Evolutionary conservation across 192 early-diverging fungal species (phyloP), one percentile per base, ranked within the genome.

Genomic region (Coemansia sp.): DNA sequence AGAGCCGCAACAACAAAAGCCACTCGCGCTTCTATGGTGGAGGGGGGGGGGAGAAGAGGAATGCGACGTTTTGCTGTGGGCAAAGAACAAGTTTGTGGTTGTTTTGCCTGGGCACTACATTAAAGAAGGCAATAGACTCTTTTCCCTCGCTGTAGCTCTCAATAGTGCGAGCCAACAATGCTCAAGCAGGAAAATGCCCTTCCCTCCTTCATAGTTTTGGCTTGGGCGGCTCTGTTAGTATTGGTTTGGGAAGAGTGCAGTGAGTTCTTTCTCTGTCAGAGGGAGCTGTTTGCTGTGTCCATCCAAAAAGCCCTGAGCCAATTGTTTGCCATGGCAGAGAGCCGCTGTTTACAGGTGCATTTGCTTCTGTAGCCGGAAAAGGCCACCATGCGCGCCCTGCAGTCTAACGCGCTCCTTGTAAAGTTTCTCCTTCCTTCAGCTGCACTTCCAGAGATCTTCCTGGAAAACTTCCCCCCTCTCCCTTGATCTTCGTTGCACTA

Each of bases 341-440:
- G 14, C 38, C 14, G 38, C 38, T 44, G 38, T 44, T 44, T 44
- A 44, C 38, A 44, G 12, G 12, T 16, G 38, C 24, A 19, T 5
- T 3, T 30, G 32, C 56, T 10, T 18, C 30, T 22, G 22, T 19
- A 19, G 22, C 56, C 30, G 56, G 38, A 28, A 47, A 10, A 19
- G n/a, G 47, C 38, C 18, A 34, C 24, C 14, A 30, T 56, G 22
- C 27, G 30, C 51, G 51, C 51, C 51, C 51, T 52, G 51, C 51
- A 52, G 25, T 26, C 51, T 23, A 14, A 12, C 51, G 51, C 23
- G 23, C 25, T 26, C 51, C 51, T 7, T 52, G 51, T 26, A 52
- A 23, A 10, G 51, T 7, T 26, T 26, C 14, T 26, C 51, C 14
- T 52, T 26, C 51, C 51, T 21, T 58, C 57, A 23, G 10, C 14